phyloP scores from a whole-genome alignment of 2,329 filamentous ascomycete genomes.

The Fusarium dlaminii region DNA sequence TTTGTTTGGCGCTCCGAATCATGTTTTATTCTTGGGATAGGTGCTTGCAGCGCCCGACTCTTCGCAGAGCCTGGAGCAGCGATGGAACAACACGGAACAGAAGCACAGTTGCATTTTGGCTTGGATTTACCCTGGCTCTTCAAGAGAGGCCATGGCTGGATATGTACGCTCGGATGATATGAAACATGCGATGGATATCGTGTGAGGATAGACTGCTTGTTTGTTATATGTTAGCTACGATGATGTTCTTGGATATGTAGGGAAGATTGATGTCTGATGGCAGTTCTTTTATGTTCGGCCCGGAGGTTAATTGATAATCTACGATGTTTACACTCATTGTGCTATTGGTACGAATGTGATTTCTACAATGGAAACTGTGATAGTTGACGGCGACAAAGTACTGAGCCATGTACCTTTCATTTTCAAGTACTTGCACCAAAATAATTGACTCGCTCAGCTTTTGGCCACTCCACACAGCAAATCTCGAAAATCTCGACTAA shows the following conservation, averaged over 20 bases:
- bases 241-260: constrained; percentile 1
- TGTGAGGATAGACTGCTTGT: constrained; percentile 29
- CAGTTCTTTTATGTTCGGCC: constrained; percentile 5
- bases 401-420: neutral
- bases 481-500: neutral
- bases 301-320: constrained; percentile 32
- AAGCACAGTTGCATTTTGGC: constrained; percentile 21
- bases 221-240: constrained; percentile 10
- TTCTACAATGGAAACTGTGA: neutral
- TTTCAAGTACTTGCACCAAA: neutral
- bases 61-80: constrained; percentile 26
- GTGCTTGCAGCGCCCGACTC: constrained; percentile 29
- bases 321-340: constrained; percentile 2
- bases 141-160: constrained; percentile 10
- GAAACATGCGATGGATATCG: constrained; percentile 14
- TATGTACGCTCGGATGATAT: constrained; percentile 17
- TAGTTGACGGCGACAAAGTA: neutral
- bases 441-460: neutral
- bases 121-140: constrained; percentile 2
- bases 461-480: neutral
- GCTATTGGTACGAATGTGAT: neutral
- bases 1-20: constrained; percentile 38
- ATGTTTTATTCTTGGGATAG: constrained; percentile 20
- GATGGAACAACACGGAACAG: constrained; percentile 35
- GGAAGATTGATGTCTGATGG: constrained; percentile 22